phyloP scores from a whole-genome alignment of 2,329 filamentous ascomycete species.

The Penicillium paneum region DNA sequence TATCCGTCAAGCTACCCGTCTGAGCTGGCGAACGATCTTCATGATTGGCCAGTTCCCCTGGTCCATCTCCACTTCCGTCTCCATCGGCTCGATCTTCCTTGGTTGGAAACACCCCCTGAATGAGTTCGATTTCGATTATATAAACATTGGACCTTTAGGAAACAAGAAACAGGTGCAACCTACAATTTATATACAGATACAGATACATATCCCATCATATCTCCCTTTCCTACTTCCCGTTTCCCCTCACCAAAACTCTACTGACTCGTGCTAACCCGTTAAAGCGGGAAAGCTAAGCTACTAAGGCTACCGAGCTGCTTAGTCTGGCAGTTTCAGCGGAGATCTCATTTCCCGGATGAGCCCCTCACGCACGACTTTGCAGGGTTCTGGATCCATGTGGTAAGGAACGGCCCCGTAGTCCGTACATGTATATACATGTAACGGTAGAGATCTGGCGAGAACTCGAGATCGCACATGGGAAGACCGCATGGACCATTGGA shows the following conservation, averaged over 20 bases:
- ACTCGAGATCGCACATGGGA: not conserved
- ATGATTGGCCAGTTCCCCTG: not conserved
- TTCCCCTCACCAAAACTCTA: not conserved
- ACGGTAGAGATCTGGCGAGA: not conserved
- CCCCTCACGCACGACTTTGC: constrained; percentile 3
- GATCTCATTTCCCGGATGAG: constrained; percentile 4
- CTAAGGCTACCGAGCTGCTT: not conserved
- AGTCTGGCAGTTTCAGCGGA: constrained; percentile 1
- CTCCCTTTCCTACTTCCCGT: not conserved
- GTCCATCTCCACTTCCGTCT: not conserved
- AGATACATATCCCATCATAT: not conserved
- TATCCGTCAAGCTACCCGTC: not conserved
- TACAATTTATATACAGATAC: not conserved
- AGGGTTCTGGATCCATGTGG: not conserved
- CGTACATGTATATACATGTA: not conserved
- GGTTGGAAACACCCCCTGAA: not conserved
- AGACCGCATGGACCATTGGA: not conserved
- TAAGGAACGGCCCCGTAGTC: not conserved
- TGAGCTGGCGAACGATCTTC: not conserved
- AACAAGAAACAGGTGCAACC: not conserved
- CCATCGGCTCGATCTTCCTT: not conserved
- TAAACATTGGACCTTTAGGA: not conserved
- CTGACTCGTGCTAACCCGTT: not conserved
- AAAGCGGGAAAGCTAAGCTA: not conserved
- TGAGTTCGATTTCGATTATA: not conserved